Evolutionary conservation across 129 eudicot species (phyloP).

Genomic region (Tagetes erecta): DNA sequence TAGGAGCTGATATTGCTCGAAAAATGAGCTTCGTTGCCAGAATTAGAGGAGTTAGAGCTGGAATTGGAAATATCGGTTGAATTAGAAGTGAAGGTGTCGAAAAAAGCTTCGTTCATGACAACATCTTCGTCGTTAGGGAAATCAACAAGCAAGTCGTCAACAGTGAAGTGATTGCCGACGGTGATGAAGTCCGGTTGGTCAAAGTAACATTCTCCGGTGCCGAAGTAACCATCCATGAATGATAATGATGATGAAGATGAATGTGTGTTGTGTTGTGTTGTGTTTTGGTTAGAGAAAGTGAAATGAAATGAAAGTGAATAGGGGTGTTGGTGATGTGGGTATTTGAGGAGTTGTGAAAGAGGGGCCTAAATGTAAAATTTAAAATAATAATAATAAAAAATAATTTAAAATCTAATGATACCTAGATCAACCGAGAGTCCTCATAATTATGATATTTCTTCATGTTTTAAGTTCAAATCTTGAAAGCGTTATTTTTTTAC

Average conservation of each 20-base stretch:
- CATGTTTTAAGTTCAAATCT: too few species aligned
- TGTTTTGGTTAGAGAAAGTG: conserved; percentile 19
- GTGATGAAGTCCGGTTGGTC: conserved; percentile 31
- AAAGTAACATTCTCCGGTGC: conserved; percentile 37
- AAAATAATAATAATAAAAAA: too few species aligned
- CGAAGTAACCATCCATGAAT: conserved; percentile 47
- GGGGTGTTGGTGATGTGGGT: conserved; percentile 30
- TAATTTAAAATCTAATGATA: too few species aligned
- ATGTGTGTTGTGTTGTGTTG: conserved; percentile 3
- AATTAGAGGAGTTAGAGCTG: conserved; percentile 68
- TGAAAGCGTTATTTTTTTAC: too few species aligned
- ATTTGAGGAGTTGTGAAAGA: conserved; percentile 54
- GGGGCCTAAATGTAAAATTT: conserved; percentile 44
- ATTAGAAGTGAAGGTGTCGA: conserved; percentile 35
- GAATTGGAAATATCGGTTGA: conserved; percentile 64
- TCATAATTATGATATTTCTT: too few species aligned
- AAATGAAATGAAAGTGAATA: not conserved
- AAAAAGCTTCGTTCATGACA: conserved; percentile 57
- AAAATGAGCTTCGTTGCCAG: conserved; percentile 50
- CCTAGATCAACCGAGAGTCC: too few species aligned
- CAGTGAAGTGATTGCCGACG: conserved; percentile 43
- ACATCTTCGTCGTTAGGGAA: conserved; percentile 68
- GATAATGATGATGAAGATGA: not conserved
- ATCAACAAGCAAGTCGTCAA: conserved; percentile 72
- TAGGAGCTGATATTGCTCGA: conserved; percentile 49